Conservation (phyloP, 78 protist genomes). For the Polysphondylium violaceum region DNA sequence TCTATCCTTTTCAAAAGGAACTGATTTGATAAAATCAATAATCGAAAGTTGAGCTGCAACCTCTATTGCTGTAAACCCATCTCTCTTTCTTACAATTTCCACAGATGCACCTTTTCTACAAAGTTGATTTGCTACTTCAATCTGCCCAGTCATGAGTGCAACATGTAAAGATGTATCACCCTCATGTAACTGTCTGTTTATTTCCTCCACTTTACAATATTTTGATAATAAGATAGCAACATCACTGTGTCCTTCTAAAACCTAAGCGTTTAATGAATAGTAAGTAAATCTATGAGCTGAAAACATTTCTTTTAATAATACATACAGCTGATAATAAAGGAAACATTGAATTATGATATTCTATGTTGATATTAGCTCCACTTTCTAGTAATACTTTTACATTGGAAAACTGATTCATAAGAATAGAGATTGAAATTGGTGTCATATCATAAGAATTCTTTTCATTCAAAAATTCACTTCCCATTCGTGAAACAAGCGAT, state of each 20-base stretch:
- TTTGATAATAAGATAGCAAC: not conserved
- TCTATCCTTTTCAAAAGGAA: not conserved
- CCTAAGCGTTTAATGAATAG: not conserved
- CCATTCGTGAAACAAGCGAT: not conserved
- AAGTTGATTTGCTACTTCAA: not conserved
- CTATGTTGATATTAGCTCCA: not conserved
- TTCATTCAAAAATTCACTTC: not conserved
- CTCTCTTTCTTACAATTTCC: not conserved
- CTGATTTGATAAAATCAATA: not conserved
- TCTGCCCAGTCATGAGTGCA: not conserved
- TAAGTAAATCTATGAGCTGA: too few species aligned
- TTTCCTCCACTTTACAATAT: not conserved
- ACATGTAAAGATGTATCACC: slow-evolving; percentile 27
- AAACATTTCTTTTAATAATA: too few species aligned
- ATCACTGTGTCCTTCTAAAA: slow-evolving; percentile 3
- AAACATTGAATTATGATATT: not conserved
- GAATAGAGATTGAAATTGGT: not conserved
- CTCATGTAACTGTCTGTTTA: slow-evolving; percentile 20
- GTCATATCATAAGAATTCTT: slow-evolving; percentile 2
- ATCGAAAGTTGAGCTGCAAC: slow-evolving; percentile 5
- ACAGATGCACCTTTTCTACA: slow-evolving; percentile 2
- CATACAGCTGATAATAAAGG: too few species aligned
- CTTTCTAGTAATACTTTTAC: slow-evolving; percentile 1
- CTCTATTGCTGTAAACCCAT: slow-evolving; percentile 13
- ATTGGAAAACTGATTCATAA: not conserved